Conservation (phyloP, 306 rosid species). For the Cicer yamashitae region DNA sequence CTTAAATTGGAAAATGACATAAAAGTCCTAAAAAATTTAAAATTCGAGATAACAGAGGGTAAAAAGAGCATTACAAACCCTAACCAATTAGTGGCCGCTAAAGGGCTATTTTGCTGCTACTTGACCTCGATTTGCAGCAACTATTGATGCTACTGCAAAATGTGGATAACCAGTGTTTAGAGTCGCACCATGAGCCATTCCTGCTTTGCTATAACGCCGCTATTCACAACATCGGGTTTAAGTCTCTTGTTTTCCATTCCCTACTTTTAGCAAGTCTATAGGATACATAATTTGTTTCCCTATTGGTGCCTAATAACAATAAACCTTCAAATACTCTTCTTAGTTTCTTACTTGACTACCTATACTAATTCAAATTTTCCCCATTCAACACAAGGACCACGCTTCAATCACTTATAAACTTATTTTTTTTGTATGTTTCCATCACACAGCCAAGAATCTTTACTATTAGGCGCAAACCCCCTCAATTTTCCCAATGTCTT, state of each 20-base stretch:
- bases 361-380: neutral
- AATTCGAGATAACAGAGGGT: neutral
- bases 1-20: neutral
- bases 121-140: neutral
- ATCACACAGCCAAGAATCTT: neutral
- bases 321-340: neutral
- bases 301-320: neutral
- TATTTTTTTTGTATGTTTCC: neutral
- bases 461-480: neutral
- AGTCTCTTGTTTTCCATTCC: neutral
- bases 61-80: neutral
- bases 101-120: neutral
- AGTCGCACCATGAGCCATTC: neutral
- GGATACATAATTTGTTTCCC: neutral
- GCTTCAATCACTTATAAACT: neutral
- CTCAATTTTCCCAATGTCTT: neutral
- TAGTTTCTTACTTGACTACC: neutral
- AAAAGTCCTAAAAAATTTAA: neutral
- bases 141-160: neutral
- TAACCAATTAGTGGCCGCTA: neutral
- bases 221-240: neutral
- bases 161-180: neutral
- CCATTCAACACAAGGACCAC: neutral
- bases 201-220: neutral
- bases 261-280: neutral